Base-by-base conservation (phyloP, 257 asterid species). In the Solanum dulcamara region DNA sequence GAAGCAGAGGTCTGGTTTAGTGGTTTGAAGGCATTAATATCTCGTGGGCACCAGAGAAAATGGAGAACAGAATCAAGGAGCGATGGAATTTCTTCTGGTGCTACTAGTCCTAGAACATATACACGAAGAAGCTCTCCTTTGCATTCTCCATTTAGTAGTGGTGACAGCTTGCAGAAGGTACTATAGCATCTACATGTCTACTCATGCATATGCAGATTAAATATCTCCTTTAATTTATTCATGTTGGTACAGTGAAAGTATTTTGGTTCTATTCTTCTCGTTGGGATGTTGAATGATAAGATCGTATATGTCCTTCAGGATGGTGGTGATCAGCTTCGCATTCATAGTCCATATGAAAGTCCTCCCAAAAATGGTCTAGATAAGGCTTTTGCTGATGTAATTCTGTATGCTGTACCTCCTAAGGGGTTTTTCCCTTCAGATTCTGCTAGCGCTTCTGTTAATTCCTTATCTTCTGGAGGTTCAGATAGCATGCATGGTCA, bases 1-100 rank as follows among this genome's bases (percentile, higher is more conserved):
- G 99, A 95, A 92, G 98, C 99, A 67, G 99, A 95, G 90, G 99
- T 94, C 40, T 95, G 99, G 99, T 94, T 95, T 90, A 94, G 97
- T 85, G 99, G 99, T 85, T 92, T 95, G 81, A 94, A 95, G 92
- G 99, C 99, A 79, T 86, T 95, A 92, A 88, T 94, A 86, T 92
- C 97, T 74, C 96, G 94, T 20, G 89, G 96, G 86, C 97, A 92
- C 88, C 98, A 94, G 89, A 92, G 93, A 62, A 95, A 92, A 88
- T 92, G 98, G 97, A 93, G 97, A 89, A 90, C 92, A 46, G 98
- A 95, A 88, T 89, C 98, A 64, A 93, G 97, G 87, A 94, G 97
- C 86, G 99, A 95, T 87, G 98, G 97, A 84, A 89, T 94, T 88
- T 89, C 98, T 84, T 95, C 98, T 88, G 98, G 95, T 87, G 96